Base-by-base conservation (phyloP, 495 filamentous ascomycete genomes). In the Lasiosphaeria miniovina region DNA sequence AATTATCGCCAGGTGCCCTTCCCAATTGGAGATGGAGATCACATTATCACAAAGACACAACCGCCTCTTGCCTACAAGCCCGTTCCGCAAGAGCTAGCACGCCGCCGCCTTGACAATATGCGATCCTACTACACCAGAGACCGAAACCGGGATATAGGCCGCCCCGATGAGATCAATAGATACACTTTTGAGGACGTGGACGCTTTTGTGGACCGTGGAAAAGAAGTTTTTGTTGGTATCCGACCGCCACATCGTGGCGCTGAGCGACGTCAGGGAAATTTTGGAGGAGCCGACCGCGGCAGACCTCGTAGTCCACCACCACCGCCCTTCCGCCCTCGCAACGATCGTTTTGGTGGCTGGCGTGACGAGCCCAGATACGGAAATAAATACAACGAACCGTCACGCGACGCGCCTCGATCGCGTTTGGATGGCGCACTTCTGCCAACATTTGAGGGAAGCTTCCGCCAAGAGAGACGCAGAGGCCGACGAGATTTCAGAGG, bases 181-280 rank as follows among this genome's bases (percentile, higher is more conserved):
- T 93, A 88, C 69, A 88, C 85, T 0, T 96, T 96, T 66, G 90
- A 95, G 74, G 79, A 88, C 57, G 82, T 79, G 1, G 83, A 87
- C 60, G 49, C 70, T 0, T 80, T 96, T 49, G 88, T 95, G 50
- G 90, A 96, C 71, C 75, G 83, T 60, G 92, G 91, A 3, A 81
- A 82, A 5, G 91, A 96, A 68, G 84, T 85, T 63, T 83, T 85
- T 63, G 64, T 77, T 38, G 80, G 79, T 17, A 82, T 84, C 61
- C 72, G 81, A 17, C 80, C 79, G 15, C 81, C 81, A 3, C 76
- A 78, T 59, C 65, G 77, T 24, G 72, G 79, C 53, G 64, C 63
- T 4, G 71, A 67, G 53, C 61, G 63, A n/a, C 63, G 65, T 15
- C 48, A 66, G 10, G 51, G 59, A 24, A 24, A 24, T 24, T 24